Conservation (phyloP, 2,329 filamentous ascomycete species). For the Fusarium sarcochroum region DNA sequence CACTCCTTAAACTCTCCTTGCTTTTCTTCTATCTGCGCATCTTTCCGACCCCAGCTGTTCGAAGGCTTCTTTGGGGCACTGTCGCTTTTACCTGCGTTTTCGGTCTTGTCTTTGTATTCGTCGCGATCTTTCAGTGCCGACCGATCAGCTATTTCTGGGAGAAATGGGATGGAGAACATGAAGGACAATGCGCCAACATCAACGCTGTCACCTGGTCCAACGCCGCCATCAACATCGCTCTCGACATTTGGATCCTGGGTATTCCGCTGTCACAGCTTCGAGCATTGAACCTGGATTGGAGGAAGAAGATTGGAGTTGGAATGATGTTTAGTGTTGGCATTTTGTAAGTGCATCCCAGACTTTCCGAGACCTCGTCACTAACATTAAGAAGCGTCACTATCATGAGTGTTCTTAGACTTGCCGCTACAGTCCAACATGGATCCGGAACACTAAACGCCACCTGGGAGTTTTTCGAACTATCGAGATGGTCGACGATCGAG, state of each 20-base stretch:
- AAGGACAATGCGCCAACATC: conserved; percentile 64
- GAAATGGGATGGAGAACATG: conserved; percentile 62
- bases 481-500: conserved; percentile 56
- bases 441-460: conserved; percentile 51
- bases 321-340: conserved; percentile 66
- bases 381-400: conserved; percentile 2
- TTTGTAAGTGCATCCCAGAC: conserved; percentile 53
- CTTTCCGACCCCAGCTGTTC: conserved; percentile 59
- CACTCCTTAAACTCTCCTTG: conserved; percentile 65
- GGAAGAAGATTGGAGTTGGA: conserved; percentile 62
- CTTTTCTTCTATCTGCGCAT: conserved; percentile 69
- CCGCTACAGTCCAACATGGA: conserved; percentile 51
- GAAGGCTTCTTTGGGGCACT: conserved; percentile 58
- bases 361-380: neutral
- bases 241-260: conserved; percentile 67
- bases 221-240: conserved; percentile 64
- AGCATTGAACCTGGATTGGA: conserved; percentile 59
- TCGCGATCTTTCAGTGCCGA: conserved; percentile 64
- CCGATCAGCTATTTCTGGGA: conserved; percentile 68
- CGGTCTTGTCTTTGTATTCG: conserved; percentile 59
- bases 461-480: conserved; percentile 53
- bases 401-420: conserved; percentile 43
- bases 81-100: conserved; percentile 57
- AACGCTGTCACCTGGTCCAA: conserved; percentile 66
- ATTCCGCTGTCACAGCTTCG: conserved; percentile 63